phyloP scores from a whole-genome alignment of 2,329 filamentous ascomycete genomes.

The Raffaelea deltoideospora region DNA sequence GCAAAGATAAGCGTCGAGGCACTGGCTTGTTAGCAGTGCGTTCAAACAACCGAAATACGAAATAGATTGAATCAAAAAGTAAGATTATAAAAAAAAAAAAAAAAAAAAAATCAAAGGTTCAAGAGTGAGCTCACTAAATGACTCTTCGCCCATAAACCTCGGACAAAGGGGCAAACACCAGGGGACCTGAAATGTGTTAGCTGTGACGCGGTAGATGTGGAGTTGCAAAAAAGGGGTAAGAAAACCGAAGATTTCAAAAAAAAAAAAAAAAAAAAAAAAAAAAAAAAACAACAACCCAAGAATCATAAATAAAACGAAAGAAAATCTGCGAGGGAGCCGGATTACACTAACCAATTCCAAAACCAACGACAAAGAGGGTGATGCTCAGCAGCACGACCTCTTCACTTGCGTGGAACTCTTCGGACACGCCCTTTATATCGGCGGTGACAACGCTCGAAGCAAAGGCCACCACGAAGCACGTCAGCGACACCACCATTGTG shows the following conservation, averaged over 20 bases:
- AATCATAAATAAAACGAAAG: too few relatives aligned
- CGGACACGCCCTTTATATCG: conserved; percentile 48
- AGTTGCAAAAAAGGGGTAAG: background rate
- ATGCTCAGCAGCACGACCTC: conserved; percentile 61
- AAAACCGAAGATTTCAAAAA: too few relatives aligned
- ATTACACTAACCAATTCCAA: conserved; percentile 45
- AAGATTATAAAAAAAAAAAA: background rate
- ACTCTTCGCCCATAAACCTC: conserved; percentile 59
- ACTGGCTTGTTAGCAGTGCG: conserved; percentile 11
- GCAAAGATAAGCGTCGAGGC: conserved; percentile 51
- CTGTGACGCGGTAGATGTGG: background rate
- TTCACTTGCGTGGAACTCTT: conserved; percentile 51
- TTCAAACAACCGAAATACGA: background rate
- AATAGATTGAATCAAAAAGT: background rate
- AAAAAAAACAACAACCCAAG: too few relatives aligned
- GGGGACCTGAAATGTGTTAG: conserved; percentile 36
- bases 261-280: background rate
- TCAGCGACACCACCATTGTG: conserved; percentile 69
- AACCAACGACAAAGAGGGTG: conserved; percentile 66
- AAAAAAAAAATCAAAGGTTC: too few relatives aligned
- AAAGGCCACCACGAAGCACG: conserved; percentile 61
- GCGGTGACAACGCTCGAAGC: conserved; percentile 64
- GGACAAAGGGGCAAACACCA: conserved; percentile 64
- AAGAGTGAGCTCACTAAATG: conserved; percentile 56
- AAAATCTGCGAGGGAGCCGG: too few relatives aligned